phyloP scores from a whole-genome alignment of 306 rosid species.

The Cicer bijugum region DNA sequence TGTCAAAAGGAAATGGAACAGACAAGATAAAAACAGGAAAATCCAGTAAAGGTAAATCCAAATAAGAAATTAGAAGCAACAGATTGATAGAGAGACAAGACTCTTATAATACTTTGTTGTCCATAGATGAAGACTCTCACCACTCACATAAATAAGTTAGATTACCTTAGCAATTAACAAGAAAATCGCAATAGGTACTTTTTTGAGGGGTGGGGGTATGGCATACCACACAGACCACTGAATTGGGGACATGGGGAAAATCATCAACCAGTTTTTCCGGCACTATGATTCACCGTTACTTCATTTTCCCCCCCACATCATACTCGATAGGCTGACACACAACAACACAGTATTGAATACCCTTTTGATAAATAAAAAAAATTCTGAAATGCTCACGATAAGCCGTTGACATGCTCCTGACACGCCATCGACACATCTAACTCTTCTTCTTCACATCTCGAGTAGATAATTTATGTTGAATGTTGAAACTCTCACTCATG shows the following conservation, averaged over 20 bases:
- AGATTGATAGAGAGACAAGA: constrained; percentile 6
- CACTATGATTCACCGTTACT: not conserved
- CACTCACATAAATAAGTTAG: constrained; percentile 12
- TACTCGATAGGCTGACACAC: not conserved
- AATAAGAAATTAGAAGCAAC: constrained; percentile 13
- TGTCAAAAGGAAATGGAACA: constrained; percentile 50
- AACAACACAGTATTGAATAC: not conserved
- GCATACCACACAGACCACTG: not conserved
- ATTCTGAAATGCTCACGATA: not conserved
- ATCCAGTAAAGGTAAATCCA: constrained; percentile 21
- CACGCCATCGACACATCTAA: not conserved
- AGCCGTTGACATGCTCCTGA: not conserved
- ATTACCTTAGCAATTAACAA: constrained; percentile 14
- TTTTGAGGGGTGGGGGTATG: too few species aligned
- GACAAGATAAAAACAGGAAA: not conserved
- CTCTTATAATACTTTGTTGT: not conserved
- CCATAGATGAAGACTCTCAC: not conserved
- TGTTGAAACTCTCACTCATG: constrained; percentile 7
- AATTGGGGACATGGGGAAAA: not conserved
- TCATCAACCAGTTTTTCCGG: constrained; percentile 17
- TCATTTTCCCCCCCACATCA: not conserved
- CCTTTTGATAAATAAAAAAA: not conserved
- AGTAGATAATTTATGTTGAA: not conserved
- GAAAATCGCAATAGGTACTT: not conserved
- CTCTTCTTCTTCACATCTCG: not conserved